Evolutionary conservation across 371 early-diverging fungal genomes (phyloP).

Genomic region (Choanephora cucurbitarum): DNA sequence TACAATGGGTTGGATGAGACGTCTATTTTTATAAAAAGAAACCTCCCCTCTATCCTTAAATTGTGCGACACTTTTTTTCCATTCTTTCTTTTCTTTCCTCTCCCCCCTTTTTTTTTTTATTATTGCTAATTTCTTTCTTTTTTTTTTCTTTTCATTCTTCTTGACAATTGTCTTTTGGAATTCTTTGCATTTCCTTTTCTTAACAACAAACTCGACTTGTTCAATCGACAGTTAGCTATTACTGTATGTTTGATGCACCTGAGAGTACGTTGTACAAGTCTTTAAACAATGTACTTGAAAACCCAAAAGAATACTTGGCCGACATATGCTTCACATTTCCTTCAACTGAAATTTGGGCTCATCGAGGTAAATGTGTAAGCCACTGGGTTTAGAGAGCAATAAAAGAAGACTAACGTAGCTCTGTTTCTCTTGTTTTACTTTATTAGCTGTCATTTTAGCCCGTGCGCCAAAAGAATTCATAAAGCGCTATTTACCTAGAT

Average conservation of each 20-base stretch:
- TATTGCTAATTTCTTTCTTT: neutral
- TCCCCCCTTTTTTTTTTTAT: neutral
- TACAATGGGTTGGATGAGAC: too few relatives aligned
- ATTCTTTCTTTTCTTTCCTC: neutral
- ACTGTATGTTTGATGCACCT: conserved; percentile 43
- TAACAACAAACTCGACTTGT: neutral
- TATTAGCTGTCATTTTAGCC: conserved; percentile 22
- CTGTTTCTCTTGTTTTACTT: neutral
- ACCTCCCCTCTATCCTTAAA: neutral
- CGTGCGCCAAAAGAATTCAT: conserved; percentile 22
- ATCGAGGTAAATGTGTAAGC: conserved; percentile 33
- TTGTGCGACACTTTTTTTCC: too few relatives aligned
- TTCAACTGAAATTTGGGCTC: conserved; percentile 38
- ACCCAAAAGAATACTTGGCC: conserved; percentile 43
- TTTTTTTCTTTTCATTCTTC: neutral
- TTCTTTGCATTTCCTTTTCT: neutral
- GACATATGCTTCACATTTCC: conserved; percentile 43
- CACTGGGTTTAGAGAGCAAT: neutral
- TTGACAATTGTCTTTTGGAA: neutral
- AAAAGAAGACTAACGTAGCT: too few relatives aligned
- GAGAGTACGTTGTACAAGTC: conserved; percentile 32
- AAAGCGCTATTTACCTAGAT: conserved; percentile 21
- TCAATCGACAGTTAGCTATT: neutral
- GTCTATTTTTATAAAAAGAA: too few relatives aligned
- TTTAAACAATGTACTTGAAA: conserved; percentile 32